phyloP scores from a whole-genome alignment of 2,329 filamentous ascomycete genomes.

The Hypoxylon sp. region DNA sequence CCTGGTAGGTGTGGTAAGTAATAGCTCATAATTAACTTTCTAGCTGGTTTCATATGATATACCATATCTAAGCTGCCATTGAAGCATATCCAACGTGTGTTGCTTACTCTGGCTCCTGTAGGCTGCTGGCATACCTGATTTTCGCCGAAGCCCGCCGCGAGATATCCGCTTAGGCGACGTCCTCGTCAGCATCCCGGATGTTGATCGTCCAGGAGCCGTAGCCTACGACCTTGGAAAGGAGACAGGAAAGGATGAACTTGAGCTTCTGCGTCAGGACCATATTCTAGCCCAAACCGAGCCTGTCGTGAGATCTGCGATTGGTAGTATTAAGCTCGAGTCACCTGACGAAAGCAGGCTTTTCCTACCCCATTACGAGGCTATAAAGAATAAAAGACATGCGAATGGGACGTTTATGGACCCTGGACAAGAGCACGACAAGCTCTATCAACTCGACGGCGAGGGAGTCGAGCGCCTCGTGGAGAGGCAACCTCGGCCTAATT shows the following conservation, averaged over 20 bases:
- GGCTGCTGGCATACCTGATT: conserved; percentile 54
- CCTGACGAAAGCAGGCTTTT: conserved; percentile 48
- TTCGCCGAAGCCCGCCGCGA: conserved; percentile 43
- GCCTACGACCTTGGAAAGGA: conserved; percentile 57
- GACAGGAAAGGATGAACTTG: conserved; percentile 46
- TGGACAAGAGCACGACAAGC: conserved; percentile 51
- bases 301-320: conserved; percentile 55
- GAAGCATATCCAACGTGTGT: neutral
- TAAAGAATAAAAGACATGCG: conserved; percentile 47
- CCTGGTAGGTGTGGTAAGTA: conserved; percentile 55
- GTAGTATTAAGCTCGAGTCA: conserved; percentile 50
- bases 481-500: conserved; percentile 40
- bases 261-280: conserved; percentile 48
- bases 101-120: neutral
- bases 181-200: conserved; percentile 51
- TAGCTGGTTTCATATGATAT: neutral
- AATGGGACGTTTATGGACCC: conserved; percentile 53
- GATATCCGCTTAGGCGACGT: conserved; percentile 60
- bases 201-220: conserved; percentile 50
- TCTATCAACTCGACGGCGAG: conserved; percentile 42
- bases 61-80: neutral
- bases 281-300: conserved; percentile 51
- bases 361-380: conserved; percentile 45
- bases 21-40: no score
- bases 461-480: conserved; percentile 21